Conservation (phyloP, 805 yeast genomes). For the Candida tammaniensis region DNA sequence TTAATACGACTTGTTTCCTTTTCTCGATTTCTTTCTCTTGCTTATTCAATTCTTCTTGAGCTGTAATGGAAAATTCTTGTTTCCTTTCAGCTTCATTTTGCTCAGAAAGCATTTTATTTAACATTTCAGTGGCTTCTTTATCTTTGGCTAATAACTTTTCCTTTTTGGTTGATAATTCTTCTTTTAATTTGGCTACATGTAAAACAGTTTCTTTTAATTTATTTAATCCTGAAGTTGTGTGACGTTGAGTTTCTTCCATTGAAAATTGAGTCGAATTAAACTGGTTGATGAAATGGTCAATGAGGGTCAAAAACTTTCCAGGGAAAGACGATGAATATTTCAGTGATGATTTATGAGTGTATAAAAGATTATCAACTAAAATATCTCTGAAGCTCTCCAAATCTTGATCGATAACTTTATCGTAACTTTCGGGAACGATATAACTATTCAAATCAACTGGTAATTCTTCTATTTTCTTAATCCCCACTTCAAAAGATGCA, state of each 20-base stretch:
- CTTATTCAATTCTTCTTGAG: constrained; percentile 62
- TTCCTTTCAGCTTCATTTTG: constrained; percentile 93
- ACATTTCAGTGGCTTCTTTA: constrained; percentile 64
- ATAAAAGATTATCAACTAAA: constrained; percentile 45
- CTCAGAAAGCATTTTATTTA: constrained; percentile 72
- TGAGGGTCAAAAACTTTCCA: constrained; percentile 7
- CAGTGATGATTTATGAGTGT: constrained; percentile 37
- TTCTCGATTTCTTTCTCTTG: constrained; percentile 62
- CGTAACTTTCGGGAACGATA: constrained; percentile 25
- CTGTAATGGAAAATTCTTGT: constrained; percentile 77
- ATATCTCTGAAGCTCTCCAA: constrained; percentile 38
- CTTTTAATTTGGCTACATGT: constrained; percentile 60
- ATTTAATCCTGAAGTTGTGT: constrained; percentile 69
- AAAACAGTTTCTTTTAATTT: constrained; percentile 74
- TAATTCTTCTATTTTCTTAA: constrained; percentile 34
- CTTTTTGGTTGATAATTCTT: constrained; percentile 53
- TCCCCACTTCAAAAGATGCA: constrained; percentile 52
- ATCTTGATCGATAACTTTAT: constrained; percentile 10
- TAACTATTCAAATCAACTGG: constrained; percentile 55
- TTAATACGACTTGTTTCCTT: constrained; percentile 53
- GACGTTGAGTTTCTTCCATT: constrained; percentile 67
- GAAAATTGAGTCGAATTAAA: constrained; percentile 44
- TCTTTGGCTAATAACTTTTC: constrained; percentile 53
- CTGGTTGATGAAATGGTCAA: constrained; percentile 32
- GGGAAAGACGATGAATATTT: constrained; percentile 5